Evolutionary conservation across 2,329 filamentous ascomycete genomes (phyloP).

Genomic region (Cryphonectria nitschkei): DNA sequence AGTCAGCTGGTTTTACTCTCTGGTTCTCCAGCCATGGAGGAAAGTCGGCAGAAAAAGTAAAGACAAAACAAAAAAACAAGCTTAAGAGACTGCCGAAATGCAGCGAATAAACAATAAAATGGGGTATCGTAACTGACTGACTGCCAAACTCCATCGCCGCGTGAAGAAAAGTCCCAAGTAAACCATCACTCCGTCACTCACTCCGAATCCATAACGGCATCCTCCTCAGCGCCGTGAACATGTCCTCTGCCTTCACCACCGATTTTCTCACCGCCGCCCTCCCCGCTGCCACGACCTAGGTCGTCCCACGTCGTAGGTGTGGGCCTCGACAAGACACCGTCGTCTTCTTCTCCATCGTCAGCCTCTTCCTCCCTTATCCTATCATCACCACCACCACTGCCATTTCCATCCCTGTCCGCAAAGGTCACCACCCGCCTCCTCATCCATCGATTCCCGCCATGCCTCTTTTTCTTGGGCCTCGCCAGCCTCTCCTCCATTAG

Average conservation of each 20-base stretch:
- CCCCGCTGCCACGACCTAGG: constrained; percentile 27
- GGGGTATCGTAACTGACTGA: constrained; percentile 24
- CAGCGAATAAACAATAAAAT: background rate
- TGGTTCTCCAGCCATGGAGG: background rate
- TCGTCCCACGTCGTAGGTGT: constrained; percentile 43
- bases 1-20: background rate
- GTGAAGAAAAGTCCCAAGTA: background rate
- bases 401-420: constrained; percentile 7
- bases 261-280: background rate
- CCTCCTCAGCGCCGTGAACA: constrained; percentile 28
- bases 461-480: constrained; percentile 16
- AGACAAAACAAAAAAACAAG: background rate
- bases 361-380: constrained; percentile 1
- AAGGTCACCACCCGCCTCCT: constrained; percentile 22
- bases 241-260: constrained; percentile 31
- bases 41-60: no score
- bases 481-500: constrained; percentile 29
- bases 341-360: constrained; percentile 16
- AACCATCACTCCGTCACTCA: background rate
- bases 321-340: constrained; percentile 37
- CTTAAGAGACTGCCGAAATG: background rate
- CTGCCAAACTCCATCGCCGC: background rate
- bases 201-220: constrained; percentile 33
- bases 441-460: constrained; percentile 21
- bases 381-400: constrained; percentile 17